phyloP scores from a whole-genome alignment of 495 filamentous ascomycete species.

The Lophiostoma macrostomum region DNA sequence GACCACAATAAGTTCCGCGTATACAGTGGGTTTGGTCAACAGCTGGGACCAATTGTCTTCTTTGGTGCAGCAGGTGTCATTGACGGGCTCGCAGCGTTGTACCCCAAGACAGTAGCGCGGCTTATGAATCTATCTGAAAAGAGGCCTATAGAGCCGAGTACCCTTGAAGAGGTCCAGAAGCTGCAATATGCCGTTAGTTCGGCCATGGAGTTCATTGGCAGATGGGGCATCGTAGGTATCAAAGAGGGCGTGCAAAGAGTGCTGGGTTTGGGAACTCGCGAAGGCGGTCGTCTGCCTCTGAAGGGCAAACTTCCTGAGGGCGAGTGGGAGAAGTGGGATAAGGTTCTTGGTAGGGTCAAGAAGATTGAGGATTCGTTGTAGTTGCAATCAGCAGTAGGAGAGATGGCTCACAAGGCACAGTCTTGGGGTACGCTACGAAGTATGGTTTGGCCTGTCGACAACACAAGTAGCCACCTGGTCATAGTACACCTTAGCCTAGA shows the following conservation, averaged over 20 bases:
- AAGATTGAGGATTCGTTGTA: conserved; percentile 17
- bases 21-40: conserved; percentile 69
- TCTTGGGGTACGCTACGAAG: too few relatives aligned
- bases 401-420: background rate
- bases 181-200: conserved; percentile 53
- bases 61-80: conserved; percentile 64
- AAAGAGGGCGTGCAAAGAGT: conserved; percentile 62
- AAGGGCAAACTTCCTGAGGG: conserved; percentile 31
- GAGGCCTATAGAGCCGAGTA: conserved; percentile 43
- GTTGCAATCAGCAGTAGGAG: background rate
- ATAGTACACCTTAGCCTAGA: too few relatives aligned
- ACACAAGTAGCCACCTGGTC: too few relatives aligned
- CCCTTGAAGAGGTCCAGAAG: conserved; percentile 52
- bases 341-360: conserved; percentile 7
- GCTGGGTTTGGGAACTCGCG: conserved; percentile 52
- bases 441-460: too few relatives aligned
- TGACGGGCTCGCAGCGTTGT: conserved; percentile 64
- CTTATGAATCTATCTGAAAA: conserved; percentile 51
- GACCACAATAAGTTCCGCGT: conserved; percentile 55
- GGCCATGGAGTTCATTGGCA: conserved; percentile 54
- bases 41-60: conserved; percentile 60
- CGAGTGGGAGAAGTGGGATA: conserved; percentile 31
- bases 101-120: conserved; percentile 53
- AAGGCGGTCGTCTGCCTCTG: conserved; percentile 57
- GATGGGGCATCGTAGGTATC: conserved; percentile 60